phyloP scores from a whole-genome alignment of 345 rosid species.

The Xanthoceras sorbifolium region DNA sequence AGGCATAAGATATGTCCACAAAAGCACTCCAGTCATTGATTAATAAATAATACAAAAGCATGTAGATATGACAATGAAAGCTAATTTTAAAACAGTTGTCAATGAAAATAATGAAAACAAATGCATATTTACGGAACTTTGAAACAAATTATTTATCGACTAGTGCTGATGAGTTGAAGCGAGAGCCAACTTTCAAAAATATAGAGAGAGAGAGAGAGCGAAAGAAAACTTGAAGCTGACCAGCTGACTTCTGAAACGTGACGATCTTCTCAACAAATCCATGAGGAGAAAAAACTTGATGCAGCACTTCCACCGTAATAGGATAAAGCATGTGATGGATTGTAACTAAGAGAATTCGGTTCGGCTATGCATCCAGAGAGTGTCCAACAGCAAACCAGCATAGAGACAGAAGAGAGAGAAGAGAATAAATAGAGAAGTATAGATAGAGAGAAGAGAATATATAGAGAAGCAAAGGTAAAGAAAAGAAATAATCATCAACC shows the following conservation, averaged over 20 bases:
- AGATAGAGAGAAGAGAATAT: slow-evolving; percentile 52
- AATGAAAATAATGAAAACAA: slow-evolving; percentile 23
- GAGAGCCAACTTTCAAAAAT: slow-evolving; percentile 32
- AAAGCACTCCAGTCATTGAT: slow-evolving; percentile 4
- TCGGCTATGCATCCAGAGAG: slow-evolving; percentile 78
- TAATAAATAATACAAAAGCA: slow-evolving; percentile 6
- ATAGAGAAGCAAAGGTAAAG: slow-evolving; percentile 38
- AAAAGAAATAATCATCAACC: slow-evolving; percentile 25
- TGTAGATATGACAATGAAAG: slow-evolving; percentile 14
- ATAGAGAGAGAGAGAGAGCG: slow-evolving; percentile 33
- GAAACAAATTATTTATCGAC: slow-evolving; percentile 12
- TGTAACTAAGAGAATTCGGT: slow-evolving; percentile 92
- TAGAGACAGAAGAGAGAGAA: slow-evolving; percentile 59
- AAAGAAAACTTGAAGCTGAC: slow-evolving; percentile 63
- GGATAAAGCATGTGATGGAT: slow-evolving; percentile 96
- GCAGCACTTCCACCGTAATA: slow-evolving; percentile 94
- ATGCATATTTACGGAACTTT: background rate
- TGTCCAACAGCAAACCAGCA: slow-evolving; percentile 61
- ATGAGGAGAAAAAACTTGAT: slow-evolving; percentile 91
- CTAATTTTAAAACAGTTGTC: slow-evolving; percentile 3
- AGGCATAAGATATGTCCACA: slow-evolving; percentile 6
- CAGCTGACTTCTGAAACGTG: slow-evolving; percentile 98
- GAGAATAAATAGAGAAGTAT: slow-evolving; percentile 55
- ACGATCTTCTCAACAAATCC: slow-evolving; percentile 96
- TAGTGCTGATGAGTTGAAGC: slow-evolving; percentile 11